Base-by-base conservation (phyloP, 1,284 basidiomycete species). In the Tylopilus sp. region DNA sequence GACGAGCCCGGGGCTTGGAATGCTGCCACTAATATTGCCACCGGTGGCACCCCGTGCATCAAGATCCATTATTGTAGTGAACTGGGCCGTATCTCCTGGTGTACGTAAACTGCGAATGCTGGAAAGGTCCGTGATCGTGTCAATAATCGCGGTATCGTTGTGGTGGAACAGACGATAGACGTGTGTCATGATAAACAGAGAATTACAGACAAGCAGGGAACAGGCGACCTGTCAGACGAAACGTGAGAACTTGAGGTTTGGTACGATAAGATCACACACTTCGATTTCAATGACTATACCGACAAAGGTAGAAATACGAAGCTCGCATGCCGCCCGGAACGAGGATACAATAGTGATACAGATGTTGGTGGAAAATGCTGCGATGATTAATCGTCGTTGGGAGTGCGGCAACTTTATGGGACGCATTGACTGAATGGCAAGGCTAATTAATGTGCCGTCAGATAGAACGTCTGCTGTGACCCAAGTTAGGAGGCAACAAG, bases 161-260 rank as follows among this genome's bases (percentile, higher is more conserved):
- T 31, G 49, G 16, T 21, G 51, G 15, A 59, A 28, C 33, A 51
- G 28, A 18, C 60, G 56, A 45, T 52, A 59, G 28, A 52, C 16
- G 26, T 50, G 43, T 23, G 35, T 46, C 26, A 44, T 46, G 29
- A 54, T 21, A 15, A 64, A 61, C 10, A 64, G 39, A 1, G 55
- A 54, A 43, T 61, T 67, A 18, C 59, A 65, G 21, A 56, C 56
- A 19, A 65, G 46, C 5, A 66, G 38, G 21, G 60, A 60, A 30
- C 49, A 55, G 10, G 52, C 49, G 6, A 46, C 44, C 60, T 66
- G 42, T 50, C 23, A 19, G 35, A 26, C 49, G 18, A 16, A 18
- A 11, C 4, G 35, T 49, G 43, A 55, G 51, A 28, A 12, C 6
- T 1, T 13, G 21, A n/a, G 11, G 16, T 19, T 25, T 36, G 40